Evolutionary conservation across 805 yeast species (phyloP).

Genomic region (Debaryomyces castellii): DNA sequence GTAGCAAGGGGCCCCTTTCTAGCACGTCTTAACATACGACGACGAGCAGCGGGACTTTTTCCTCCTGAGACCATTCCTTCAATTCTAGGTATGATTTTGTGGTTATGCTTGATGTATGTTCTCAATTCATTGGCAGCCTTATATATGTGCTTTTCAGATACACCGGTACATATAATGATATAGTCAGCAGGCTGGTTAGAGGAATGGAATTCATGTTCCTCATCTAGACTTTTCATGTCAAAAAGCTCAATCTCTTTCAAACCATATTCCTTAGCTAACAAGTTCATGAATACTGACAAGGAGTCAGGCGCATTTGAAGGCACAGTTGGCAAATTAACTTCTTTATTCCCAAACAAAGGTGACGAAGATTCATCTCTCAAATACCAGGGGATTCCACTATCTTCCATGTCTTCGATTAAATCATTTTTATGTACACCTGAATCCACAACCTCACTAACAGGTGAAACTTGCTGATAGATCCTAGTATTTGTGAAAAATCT

Average conservation of each 20-base stretch:
- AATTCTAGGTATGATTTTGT: conserved; percentile 42
- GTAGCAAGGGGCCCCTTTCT: conserved; percentile 52
- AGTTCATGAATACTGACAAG: conserved; percentile 43
- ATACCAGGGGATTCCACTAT: conserved; percentile 55
- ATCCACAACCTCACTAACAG: no score
- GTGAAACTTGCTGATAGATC: no score
- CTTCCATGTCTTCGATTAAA: not conserved
- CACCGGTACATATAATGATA: conserved; percentile 70
- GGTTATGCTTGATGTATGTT: conserved; percentile 52
- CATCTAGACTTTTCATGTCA: conserved; percentile 52
- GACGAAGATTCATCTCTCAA: conserved; percentile 44
- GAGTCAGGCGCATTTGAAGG: conserved; percentile 61
- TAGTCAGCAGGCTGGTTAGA: conserved; percentile 29
- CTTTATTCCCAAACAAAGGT: conserved; percentile 22
- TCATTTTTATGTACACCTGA: not conserved
- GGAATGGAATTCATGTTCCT: conserved; percentile 28
- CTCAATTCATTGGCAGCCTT: conserved; percentile 65
- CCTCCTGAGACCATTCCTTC: conserved; percentile 74
- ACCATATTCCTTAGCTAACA: conserved; percentile 62
- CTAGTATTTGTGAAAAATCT: not conserved
- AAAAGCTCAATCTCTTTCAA: conserved; percentile 60
- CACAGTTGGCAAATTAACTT: conserved; percentile 47
- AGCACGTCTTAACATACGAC: conserved; percentile 50
- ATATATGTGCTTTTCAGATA: conserved; percentile 70
- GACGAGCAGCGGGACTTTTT: conserved; percentile 36